phyloP scores from a whole-genome alignment of 2,329 filamentous ascomycete genomes.

The Colletotrichum sansevieriae region DNA sequence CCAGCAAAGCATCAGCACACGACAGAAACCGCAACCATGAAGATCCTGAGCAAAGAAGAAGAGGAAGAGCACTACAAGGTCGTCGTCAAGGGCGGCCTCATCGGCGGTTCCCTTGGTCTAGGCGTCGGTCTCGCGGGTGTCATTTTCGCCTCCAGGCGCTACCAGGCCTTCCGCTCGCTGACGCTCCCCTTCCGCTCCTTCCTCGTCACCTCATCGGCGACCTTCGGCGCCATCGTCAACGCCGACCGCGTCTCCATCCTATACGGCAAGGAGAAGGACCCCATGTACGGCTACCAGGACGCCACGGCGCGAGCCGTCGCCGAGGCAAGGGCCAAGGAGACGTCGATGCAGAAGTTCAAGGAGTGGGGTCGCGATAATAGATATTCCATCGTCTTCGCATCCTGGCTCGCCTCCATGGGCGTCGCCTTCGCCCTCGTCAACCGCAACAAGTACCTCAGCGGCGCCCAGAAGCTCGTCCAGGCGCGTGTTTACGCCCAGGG shows the following conservation, averaged over 20 bases:
- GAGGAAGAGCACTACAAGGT: slow-evolving; percentile 85
- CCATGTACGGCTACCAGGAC: slow-evolving; percentile 76
- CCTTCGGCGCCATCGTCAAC: slow-evolving; percentile 88
- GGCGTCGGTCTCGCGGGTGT: slow-evolving; percentile 77
- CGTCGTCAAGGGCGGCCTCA: slow-evolving; percentile 82
- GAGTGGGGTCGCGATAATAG: slow-evolving; percentile 84
- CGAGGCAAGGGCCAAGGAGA: slow-evolving; percentile 68
- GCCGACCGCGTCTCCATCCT: slow-evolving; percentile 78
- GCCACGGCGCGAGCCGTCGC: slow-evolving; percentile 68
- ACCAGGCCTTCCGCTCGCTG: slow-evolving; percentile 81
- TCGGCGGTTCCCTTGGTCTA: slow-evolving; percentile 79
- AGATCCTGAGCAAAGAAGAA: slow-evolving; percentile 95
- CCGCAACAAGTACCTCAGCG: slow-evolving; percentile 80
- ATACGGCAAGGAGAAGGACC: slow-evolving; percentile 79
- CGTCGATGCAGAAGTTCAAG: slow-evolving; percentile 70
- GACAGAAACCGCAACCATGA: slow-evolving; percentile 72
- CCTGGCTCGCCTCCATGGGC: slow-evolving; percentile 86
- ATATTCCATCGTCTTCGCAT: slow-evolving; percentile 86
- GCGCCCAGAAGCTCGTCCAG: slow-evolving; percentile 90
- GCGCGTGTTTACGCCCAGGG: slow-evolving; percentile 95
- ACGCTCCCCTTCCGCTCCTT: slow-evolving; percentile 93
- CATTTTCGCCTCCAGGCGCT: slow-evolving; percentile 76
- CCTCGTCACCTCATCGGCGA: slow-evolving; percentile 84
- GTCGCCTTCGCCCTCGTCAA: slow-evolving; percentile 81
- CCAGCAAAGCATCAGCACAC: neutral